A percentile compares a stretch with the other conserved stretches of the same genome.
Conservation (phyloP, 768 basidiomycete genomes). For the Rhodotorula graminis region DNA sequence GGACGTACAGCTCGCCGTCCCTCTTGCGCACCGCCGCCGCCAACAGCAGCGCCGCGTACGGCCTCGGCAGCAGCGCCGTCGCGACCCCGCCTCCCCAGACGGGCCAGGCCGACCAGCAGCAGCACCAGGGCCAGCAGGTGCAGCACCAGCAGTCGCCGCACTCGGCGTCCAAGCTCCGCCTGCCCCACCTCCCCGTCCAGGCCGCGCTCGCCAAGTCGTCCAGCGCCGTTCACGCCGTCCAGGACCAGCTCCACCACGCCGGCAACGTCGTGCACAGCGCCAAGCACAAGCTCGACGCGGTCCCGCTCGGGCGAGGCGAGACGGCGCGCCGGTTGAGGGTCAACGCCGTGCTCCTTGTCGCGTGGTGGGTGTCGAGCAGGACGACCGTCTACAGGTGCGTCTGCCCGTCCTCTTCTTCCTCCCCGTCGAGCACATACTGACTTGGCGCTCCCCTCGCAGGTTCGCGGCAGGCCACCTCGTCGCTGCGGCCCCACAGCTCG, state of each 20-base stretch:
- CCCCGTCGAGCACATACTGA: not conserved
- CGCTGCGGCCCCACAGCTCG: conserved; percentile 16
- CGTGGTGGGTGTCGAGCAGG: conserved; percentile 32
- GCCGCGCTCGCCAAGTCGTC: not conserved
- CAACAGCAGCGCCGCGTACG: not conserved
- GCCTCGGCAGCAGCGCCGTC: conserved; percentile 5
- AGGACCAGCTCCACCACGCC: not conserved
- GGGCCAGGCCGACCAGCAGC: not conserved
- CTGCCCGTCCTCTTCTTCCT: too few relatives aligned
- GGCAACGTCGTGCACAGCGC: not conserved
- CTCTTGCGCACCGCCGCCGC: conserved; percentile 18
- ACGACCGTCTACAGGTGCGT: conserved; percentile 23
- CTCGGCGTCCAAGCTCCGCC: not conserved
- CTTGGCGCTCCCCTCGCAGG: not conserved
- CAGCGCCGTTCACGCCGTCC: conserved; percentile 1
- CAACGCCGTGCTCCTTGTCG: conserved; percentile 28
- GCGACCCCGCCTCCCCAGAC: not conserved
- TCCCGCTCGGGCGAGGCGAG: conserved; percentile 31
- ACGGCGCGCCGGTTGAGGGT: conserved; percentile 27
- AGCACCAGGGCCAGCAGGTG: not conserved
- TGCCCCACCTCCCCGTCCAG: conserved; percentile 11
- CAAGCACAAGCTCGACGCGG: conserved; percentile 23
- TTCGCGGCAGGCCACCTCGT: conserved; percentile 30
- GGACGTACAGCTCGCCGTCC: conserved; percentile 8
- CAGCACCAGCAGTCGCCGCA: not conserved